Conservation (phyloP, 2,329 filamentous ascomycete genomes). For the Beauveria varroae region DNA sequence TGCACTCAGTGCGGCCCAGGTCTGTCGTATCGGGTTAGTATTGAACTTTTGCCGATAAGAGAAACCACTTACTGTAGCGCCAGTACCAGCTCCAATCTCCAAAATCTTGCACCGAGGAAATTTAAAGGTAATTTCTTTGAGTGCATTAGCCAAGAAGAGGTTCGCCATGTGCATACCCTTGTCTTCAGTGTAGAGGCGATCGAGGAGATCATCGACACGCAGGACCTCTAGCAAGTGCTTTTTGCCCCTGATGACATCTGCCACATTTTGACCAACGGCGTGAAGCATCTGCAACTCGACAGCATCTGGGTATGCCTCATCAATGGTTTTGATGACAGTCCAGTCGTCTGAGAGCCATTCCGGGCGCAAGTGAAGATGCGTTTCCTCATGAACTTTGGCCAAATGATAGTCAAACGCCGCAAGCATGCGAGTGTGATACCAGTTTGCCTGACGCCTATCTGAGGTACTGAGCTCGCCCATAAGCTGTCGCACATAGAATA, state of each 20-base stretch:
- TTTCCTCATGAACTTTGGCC: neutral
- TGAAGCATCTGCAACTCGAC: conserved; percentile 13
- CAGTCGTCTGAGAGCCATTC: neutral
- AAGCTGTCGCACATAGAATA: neutral
- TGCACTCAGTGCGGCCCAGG: neutral
- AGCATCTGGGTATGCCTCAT: conserved; percentile 4
- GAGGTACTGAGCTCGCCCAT: neutral
- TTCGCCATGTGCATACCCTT: conserved; percentile 10
- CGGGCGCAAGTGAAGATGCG: neutral
- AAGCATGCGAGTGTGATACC: neutral
- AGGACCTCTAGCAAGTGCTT: conserved; percentile 14
- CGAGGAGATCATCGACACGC: conserved; percentile 12
- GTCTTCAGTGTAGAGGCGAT: conserved; percentile 14
- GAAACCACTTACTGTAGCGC: neutral
- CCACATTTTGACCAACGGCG: conserved; percentile 12
- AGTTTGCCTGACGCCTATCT: neutral
- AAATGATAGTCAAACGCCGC: neutral
- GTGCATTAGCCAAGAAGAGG: conserved; percentile 9
- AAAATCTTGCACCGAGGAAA: conserved; percentile 10
- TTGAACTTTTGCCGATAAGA: too few species aligned
- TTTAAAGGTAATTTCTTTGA: conserved; percentile 12
- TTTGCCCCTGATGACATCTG: conserved; percentile 9
- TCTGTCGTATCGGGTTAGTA: neutral
- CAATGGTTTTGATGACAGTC: neutral
- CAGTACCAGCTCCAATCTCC: conserved; percentile 13